These are phyloP conservation scores for Mrakia gelida DNA, from an alignment of 768 basidiomycete genomes.

Conservation along the genomic window DNA sequence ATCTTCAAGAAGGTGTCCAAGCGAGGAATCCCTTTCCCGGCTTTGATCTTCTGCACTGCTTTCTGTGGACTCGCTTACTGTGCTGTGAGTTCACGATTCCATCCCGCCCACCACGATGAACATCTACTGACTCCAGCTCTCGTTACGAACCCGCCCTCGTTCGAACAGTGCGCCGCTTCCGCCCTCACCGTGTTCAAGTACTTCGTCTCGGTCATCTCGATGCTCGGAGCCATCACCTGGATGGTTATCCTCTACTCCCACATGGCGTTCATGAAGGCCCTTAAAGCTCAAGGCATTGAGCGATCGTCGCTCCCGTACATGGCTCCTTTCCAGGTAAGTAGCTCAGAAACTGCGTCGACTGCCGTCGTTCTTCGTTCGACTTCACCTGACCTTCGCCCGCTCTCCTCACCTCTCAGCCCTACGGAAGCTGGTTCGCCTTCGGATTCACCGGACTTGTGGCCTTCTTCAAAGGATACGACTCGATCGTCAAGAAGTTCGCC, in stretches of 20 bases:
- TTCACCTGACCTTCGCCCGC: no score
- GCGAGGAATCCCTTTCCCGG: slow-evolving; percentile 43
- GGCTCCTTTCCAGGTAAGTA: slow-evolving; percentile 37
- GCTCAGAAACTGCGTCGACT: no score
- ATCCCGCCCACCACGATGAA: no score
- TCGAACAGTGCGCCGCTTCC: not conserved
- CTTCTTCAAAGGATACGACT: slow-evolving; percentile 55
- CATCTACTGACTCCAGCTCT: no score
- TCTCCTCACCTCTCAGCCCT: slow-evolving; percentile 47
- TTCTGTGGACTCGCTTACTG: slow-evolving; percentile 56
- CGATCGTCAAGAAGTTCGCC: slow-evolving; percentile 49
- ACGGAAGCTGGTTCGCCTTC: slow-evolving; percentile 64
- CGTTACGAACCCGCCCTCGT: no score
- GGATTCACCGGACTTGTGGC: slow-evolving; percentile 60
- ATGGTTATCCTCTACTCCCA: slow-evolving; percentile 57
- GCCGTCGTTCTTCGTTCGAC: no score
- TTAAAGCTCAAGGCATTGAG: slow-evolving; percentile 44
- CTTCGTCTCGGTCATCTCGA: slow-evolving; percentile 30
- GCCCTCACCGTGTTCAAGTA: slow-evolving; percentile 32
- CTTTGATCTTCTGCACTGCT: slow-evolving; percentile 54
- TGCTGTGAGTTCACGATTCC: not conserved
- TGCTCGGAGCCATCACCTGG: slow-evolving; percentile 31
- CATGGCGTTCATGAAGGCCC: slow-evolving; percentile 43
- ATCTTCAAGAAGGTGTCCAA: slow-evolving; percentile 37
- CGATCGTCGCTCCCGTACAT: slow-evolving; percentile 52